These are phyloP conservation scores for Cercospora zeina DNA, from an alignment of 2,329 filamentous ascomycete genomes.

Conservation along the genomic window DNA sequence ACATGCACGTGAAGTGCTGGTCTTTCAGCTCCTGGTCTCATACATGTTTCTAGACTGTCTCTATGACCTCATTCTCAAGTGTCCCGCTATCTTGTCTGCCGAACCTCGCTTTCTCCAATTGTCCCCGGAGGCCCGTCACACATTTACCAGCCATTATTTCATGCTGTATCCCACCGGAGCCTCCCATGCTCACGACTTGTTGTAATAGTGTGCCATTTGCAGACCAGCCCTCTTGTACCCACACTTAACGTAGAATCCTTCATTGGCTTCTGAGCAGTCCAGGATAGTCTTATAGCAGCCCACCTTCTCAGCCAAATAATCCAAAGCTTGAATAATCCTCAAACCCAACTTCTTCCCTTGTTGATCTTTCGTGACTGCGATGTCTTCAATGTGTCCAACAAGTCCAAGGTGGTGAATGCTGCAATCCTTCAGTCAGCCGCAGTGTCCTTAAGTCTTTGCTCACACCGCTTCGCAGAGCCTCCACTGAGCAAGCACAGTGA, in stretches of 20 bases:
- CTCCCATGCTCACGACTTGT: slow-evolving; percentile 13
- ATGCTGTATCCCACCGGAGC: not conserved
- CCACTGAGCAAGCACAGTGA: not conserved
- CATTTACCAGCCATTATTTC: slow-evolving; percentile 8
- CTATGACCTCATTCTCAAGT: not conserved
- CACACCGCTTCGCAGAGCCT: not conserved
- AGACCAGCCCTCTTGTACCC: slow-evolving; percentile 88
- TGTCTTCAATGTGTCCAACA: slow-evolving; percentile 97
- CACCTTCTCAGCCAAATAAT: slow-evolving; percentile 80
- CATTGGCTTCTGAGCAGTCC: slow-evolving; percentile 93
- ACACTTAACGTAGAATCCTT: slow-evolving; percentile 98
- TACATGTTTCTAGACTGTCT: not conserved
- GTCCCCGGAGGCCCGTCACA: not conserved
- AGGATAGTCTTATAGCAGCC: slow-evolving; percentile 97
- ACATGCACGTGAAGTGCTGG: slow-evolving; percentile 1
- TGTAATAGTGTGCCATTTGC: slow-evolving; percentile 95
- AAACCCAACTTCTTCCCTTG: slow-evolving; percentile 96
- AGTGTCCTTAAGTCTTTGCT: not conserved
- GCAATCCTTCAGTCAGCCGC: not conserved
- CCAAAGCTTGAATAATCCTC: slow-evolving; percentile 88
- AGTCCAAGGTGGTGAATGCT: slow-evolving; percentile 74
- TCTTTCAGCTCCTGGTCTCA: not conserved
- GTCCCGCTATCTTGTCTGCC: not conserved
- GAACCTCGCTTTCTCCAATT: not conserved
- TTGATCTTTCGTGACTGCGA: slow-evolving; percentile 90